Conservation (phyloP, 352 stramenopile species). For the Phytophthora ramorum region DNA sequence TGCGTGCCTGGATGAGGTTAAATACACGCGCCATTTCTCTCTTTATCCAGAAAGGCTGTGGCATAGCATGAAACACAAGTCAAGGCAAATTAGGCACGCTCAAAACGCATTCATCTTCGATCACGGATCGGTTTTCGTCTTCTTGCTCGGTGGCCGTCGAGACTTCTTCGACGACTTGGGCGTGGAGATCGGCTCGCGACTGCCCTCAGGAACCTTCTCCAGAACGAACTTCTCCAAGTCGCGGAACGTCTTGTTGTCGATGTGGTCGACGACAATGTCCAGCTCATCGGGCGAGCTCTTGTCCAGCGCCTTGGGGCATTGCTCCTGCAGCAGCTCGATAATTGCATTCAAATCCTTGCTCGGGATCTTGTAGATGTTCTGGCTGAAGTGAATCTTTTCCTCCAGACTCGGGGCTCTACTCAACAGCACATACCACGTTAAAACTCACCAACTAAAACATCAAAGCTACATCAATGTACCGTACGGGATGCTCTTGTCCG, state of each 20-base stretch:
- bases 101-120: slow-evolving; percentile 22
- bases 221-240: slow-evolving; percentile 84
- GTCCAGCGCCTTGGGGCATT: slow-evolving; percentile 86
- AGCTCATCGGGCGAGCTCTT: slow-evolving; percentile 89
- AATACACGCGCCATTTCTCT: slow-evolving; percentile 30
- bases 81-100: slow-evolving; percentile 14
- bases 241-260: slow-evolving; percentile 90
- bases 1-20: slow-evolving; percentile 29
- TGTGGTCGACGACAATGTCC: slow-evolving; percentile 89
- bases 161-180: slow-evolving; percentile 70
- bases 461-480: slow-evolving; percentile 8
- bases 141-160: slow-evolving; percentile 64
- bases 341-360: slow-evolving; percentile 76
- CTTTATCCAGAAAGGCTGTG: slow-evolving; percentile 10
- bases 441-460: neutral
- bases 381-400: slow-evolving; percentile 88
- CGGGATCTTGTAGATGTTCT: slow-evolving; percentile 91
- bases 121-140: slow-evolving; percentile 65
- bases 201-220: slow-evolving; percentile 75
- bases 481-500: slow-evolving; percentile 78
- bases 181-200: slow-evolving; percentile 63
- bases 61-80: slow-evolving; percentile 8
- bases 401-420: slow-evolving; percentile 75
- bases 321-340: slow-evolving; percentile 84
- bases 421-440: slow-evolving; percentile 24